phyloP scores from a whole-genome alignment of 441 rosid species.

The Flueggea neowawraea region DNA sequence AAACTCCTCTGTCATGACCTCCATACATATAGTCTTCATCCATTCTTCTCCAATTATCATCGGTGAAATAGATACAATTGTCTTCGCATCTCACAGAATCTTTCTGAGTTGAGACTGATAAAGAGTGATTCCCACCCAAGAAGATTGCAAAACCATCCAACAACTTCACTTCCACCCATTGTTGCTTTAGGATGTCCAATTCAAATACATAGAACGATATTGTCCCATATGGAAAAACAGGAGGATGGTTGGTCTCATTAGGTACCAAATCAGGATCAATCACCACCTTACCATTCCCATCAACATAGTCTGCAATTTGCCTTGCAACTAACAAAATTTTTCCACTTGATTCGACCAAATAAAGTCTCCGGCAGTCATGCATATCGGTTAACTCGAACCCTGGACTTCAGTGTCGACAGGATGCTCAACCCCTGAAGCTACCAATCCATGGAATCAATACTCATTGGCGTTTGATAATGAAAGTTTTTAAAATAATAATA shows the following conservation, averaged over 20 bases:
- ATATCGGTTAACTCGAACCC: too few species aligned
- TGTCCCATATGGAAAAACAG: background rate
- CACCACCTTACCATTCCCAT: background rate
- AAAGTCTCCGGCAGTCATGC: too few species aligned
- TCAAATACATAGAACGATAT: background rate
- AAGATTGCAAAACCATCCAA: constrained; percentile 1
- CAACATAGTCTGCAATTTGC: background rate
- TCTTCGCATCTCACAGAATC: background rate
- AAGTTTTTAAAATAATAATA: too few species aligned
- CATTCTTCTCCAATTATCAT: constrained; percentile 1
- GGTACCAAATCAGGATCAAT: background rate
- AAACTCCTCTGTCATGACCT: background rate
- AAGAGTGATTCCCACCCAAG: constrained; percentile 1
- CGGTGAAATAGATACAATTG: background rate
- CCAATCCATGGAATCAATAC: too few species aligned
- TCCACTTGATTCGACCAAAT: too few species aligned
- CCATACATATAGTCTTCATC: background rate
- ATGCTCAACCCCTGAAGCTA: too few species aligned
- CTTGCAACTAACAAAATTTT: background rate
- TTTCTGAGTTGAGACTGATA: background rate
- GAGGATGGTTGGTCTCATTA: background rate
- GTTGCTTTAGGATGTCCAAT: background rate
- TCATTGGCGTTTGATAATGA: too few species aligned
- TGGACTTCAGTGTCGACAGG: too few species aligned
- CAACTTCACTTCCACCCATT: background rate